Conservation (phyloP, 2,329 filamentous ascomycete genomes). For the Rugonectria rugulosa region DNA sequence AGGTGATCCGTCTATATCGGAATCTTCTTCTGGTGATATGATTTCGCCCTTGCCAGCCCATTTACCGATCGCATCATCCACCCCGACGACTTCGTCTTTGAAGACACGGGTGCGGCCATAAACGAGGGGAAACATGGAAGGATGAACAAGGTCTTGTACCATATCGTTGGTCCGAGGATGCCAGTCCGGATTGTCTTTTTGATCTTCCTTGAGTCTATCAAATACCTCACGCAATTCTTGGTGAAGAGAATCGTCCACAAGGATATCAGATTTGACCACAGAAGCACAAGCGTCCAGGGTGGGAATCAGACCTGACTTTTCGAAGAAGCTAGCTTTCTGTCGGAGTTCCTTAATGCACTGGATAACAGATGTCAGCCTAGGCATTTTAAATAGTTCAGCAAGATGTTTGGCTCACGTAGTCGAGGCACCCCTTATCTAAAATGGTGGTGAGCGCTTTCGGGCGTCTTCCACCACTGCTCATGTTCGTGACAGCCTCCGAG, state of each 20-base stretch:
- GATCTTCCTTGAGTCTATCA: constrained; percentile 25
- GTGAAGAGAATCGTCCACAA: constrained; percentile 21
- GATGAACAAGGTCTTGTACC: constrained; percentile 28
- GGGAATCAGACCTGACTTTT: constrained; percentile 46
- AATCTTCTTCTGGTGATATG: constrained; percentile 51
- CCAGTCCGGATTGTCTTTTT: constrained; percentile 26
- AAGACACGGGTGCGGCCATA: constrained; percentile 44
- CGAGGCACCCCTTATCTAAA: constrained; percentile 22
- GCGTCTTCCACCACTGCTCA: not conserved
- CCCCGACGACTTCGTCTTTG: constrained; percentile 38
- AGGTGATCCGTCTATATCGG: constrained; percentile 59
- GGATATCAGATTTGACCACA: constrained; percentile 33
- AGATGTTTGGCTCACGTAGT: constrained; percentile 22
- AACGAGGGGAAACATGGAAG: constrained; percentile 30
- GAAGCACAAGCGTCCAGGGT: constrained; percentile 32
- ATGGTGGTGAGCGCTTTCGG: constrained; percentile 16
- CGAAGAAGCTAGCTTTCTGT: constrained; percentile 53
- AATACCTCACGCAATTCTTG: constrained; percentile 23
- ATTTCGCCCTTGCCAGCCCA: constrained; percentile 34
- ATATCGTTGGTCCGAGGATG: constrained; percentile 13
- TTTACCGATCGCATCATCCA: constrained; percentile 30
- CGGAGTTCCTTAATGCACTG: constrained; percentile 49
- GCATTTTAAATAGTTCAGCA: no score
- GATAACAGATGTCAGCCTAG: no score
- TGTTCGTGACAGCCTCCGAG: constrained; percentile 11